These are phyloP conservation scores for Botrytis pseudocinerea DNA, from an alignment of 2,329 filamentous ascomycete genomes.

Conservation along the genomic window DNA sequence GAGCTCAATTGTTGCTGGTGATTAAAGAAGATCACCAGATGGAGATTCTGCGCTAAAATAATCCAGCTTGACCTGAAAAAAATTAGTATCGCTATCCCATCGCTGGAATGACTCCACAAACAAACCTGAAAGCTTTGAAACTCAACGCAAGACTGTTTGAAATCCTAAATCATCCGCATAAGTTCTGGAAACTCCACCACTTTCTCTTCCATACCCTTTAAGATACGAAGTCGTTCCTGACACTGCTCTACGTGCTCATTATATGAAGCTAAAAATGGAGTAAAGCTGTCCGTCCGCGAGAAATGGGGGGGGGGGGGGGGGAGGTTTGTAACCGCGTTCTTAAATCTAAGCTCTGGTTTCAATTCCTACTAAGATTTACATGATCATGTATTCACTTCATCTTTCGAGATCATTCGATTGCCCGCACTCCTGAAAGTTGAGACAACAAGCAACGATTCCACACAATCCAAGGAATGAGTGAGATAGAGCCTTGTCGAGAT, in stretches of 20 bases:
- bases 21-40: not conserved
- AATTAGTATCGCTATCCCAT: not conserved
- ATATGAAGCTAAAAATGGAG: not conserved
- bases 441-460: not conserved
- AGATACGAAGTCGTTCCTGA: not conserved
- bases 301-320: fast-evolving
- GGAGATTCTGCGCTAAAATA: not conserved
- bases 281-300: too few species aligned
- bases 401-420: not conserved
- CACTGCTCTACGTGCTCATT: not conserved
- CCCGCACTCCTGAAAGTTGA: not conserved
- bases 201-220: not conserved
- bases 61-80: not conserved
- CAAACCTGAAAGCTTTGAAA: constrained; percentile 1
- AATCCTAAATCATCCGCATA: not conserved
- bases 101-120: not conserved
- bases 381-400: not conserved
- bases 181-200: not conserved
- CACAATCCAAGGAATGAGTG: not conserved
- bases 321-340: fast-evolving
- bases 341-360: not conserved
- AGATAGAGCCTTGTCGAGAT: not conserved
- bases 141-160: not conserved
- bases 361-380: not conserved
- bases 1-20: not conserved